Base-by-base conservation (phyloP, 768 basidiomycete genomes). In the Goffeauzyma gilvescens region DNA sequence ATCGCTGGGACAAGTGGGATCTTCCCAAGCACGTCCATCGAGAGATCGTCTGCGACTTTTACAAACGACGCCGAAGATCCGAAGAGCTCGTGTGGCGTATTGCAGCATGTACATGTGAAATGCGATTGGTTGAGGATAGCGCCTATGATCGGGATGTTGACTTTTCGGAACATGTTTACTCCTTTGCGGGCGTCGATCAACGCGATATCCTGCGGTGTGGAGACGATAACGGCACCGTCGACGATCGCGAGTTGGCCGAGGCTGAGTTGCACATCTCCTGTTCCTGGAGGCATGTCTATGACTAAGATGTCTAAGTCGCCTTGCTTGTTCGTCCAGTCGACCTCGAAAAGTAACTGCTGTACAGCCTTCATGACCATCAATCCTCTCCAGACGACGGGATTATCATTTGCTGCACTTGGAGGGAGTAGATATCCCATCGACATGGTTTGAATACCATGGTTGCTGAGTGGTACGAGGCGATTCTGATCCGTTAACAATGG, bases 311-410 rank as follows among this genome's bases (percentile, higher is more conserved):
- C 90, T 23, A 95, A 65, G 3, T 73, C 66, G 2, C 67, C 67
- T 9, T 55, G 60, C 5, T 43, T 21, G 13, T 50, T 41, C 1
- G 55, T 58, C 89, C 90, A 95, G 60, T 95, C 89, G 5, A 93
- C 85, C 51, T 95, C 86, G 55, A 98, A 95, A 1, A 95, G 71
- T 0, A 96, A 70, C 46, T 95, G 89, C 59, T 95, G 89, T 0
- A 89, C 85, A 20, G 89, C 87, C 58, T 95, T 95, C 66, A 90
- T 87, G 1, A 95, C 90, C 90, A 95, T 96, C 17, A 93, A 72
- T 2, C 90, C 90, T 20, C 90, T 72, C 90, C 90, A 98, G 23
- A 90, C 83, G 24, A 95, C 71, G 0, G 87, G 78, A 0, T 76
- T 75, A 57, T 89, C 84, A 37, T 65, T 58, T 26, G 71, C 71